Conservation (phyloP, 1,284 basidiomycete species). For the Leccinum variabile region DNA sequence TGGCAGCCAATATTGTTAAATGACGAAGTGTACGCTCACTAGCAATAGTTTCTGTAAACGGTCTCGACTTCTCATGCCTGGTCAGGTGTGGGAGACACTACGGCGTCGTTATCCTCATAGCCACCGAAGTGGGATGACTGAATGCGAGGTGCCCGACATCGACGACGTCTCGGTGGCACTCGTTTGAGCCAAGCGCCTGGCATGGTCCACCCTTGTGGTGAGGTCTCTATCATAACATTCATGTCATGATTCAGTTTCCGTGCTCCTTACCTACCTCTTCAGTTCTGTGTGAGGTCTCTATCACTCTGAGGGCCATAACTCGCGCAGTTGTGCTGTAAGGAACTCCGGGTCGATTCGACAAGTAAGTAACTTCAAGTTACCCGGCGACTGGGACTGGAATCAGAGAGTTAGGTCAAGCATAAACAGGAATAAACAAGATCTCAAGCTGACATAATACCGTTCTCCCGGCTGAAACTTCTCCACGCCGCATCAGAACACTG, state of each 20-base stretch:
- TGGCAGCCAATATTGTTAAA: background rate
- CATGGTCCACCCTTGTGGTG: conserved; percentile 5
- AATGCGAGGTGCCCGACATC: background rate
- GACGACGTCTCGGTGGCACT: background rate
- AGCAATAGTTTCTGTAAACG: conserved; percentile 3
- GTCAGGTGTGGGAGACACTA: conserved; percentile 3
- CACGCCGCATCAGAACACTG: background rate
- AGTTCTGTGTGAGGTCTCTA: background rate
- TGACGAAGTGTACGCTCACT: background rate
- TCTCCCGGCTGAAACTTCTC: background rate
- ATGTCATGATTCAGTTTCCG: background rate
- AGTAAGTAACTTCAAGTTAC: too few relatives aligned
- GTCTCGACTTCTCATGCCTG: background rate
- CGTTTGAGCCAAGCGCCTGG: conserved; percentile 1
- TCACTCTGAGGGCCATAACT: background rate
- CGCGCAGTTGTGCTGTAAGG: background rate
- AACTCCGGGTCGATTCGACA: background rate
- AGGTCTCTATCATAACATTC: background rate
- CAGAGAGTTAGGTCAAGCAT: background rate
- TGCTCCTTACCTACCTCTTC: background rate
- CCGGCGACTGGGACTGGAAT: too few relatives aligned
- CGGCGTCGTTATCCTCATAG: background rate
- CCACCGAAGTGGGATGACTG: background rate
- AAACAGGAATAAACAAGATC: background rate
- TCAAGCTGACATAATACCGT: background rate